Percentiles rank a stretch among this genome's conserved stretches.
Evolutionary conservation across 768 basidiomycete species (phyloP).

Genomic region (Hericium erinaceus): DNA sequence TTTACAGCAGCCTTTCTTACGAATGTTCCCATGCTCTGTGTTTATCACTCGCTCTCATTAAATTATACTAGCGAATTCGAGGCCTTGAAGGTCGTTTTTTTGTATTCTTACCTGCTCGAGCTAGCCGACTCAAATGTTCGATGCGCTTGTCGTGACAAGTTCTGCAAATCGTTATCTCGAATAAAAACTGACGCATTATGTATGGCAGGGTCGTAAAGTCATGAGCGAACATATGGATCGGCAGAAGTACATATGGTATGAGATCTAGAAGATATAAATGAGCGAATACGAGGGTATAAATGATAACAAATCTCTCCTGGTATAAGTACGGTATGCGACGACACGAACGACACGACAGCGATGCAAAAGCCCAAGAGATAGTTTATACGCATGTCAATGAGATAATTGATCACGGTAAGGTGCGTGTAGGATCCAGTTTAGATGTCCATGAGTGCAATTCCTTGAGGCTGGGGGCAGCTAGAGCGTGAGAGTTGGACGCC

Average conservation of each 20-base stretch:
- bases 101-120: no score
- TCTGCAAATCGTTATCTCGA: background rate
- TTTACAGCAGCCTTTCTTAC: no score
- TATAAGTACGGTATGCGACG: slow-evolving; percentile 10
- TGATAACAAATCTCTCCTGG: slow-evolving; percentile 8
- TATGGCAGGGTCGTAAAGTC: slow-evolving; percentile 7
- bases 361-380: background rate
- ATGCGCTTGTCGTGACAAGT: no score
- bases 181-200: slow-evolving; percentile 1
- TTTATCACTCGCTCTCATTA: no score
- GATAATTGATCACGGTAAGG: slow-evolving; percentile 6
- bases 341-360: background rate
- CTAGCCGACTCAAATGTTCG: no score
- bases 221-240: slow-evolving; percentile 4
- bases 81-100: no score
- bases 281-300: slow-evolving; percentile 10
- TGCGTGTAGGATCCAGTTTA: slow-evolving; percentile 76
- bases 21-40: no score
- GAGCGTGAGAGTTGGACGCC: slow-evolving; percentile 82
- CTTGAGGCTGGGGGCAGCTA: slow-evolving; percentile 73
- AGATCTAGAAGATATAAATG: slow-evolving; percentile 14
- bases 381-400: slow-evolving; percentile 1
- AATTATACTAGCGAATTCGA: no score
- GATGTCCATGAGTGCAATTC: slow-evolving; percentile 80
- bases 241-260: slow-evolving; percentile 8